Conservation (phyloP, 2,329 filamentous ascomycete genomes). For the Sclerotinia sclerotiorum region DNA sequence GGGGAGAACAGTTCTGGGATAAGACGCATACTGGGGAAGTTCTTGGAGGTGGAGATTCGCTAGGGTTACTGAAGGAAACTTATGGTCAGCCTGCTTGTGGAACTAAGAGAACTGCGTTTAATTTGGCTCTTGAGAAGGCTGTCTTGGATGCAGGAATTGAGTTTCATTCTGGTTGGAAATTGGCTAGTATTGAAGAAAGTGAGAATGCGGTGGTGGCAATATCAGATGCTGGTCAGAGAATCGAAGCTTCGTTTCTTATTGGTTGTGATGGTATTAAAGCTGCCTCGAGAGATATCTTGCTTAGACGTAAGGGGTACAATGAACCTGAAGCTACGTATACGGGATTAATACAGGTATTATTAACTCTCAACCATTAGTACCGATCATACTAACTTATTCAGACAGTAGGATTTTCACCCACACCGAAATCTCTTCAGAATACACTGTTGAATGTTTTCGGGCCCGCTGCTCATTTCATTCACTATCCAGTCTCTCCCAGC, state of each 20-base stretch:
- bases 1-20: neutral
- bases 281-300: conserved; percentile 19
- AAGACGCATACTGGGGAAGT: conserved; percentile 7
- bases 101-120: conserved; percentile 17
- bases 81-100: conserved; percentile 25
- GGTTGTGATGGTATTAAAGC: conserved; percentile 28
- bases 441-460: conserved; percentile 24
- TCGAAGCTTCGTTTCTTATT: conserved; percentile 24
- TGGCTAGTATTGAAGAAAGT: conserved; percentile 18
- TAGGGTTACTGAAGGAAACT: conserved; percentile 1
- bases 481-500: conserved; percentile 17
- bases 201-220: conserved; percentile 16
- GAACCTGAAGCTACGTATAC: conserved; percentile 24
- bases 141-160: conserved; percentile 14
- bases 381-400: neutral
- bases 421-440: neutral
- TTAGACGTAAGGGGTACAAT: conserved; percentile 2
- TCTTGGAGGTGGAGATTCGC: conserved; percentile 1
- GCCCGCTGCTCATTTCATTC: conserved; percentile 17
- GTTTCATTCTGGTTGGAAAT: conserved; percentile 22
- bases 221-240: conserved; percentile 13
- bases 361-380: fast-evolving
- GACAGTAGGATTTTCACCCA: conserved; percentile 16
- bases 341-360: conserved; percentile 18
- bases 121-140: conserved; percentile 17